A percentile compares a stretch with the other conserved stretches of the same genome.
phyloP scores from a whole-genome alignment of 2,329 filamentous ascomycete genomes.

The Penicillium sp. region DNA sequence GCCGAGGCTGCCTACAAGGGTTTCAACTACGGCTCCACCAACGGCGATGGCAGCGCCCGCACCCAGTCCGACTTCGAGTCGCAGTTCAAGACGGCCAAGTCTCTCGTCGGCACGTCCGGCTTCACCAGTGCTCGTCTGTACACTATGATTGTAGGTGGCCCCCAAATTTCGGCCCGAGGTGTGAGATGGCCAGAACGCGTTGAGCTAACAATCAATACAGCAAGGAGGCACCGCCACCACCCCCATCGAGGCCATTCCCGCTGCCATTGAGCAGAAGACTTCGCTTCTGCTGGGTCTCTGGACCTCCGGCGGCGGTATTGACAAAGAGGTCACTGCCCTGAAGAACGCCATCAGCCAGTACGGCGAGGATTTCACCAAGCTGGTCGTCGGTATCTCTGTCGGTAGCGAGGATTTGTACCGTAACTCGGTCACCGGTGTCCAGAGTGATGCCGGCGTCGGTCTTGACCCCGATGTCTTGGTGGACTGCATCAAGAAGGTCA shows the following conservation, averaged over 20 bases:
- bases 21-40: conserved; percentile 49
- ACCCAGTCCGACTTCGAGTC: conserved; percentile 39
- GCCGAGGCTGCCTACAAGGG: conserved; percentile 42
- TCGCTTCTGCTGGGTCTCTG: conserved; percentile 78
- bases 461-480: conserved; percentile 61
- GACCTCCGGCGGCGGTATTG: conserved; percentile 69
- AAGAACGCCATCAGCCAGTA: conserved; percentile 66
- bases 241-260: conserved; percentile 71
- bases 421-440: conserved; percentile 66
- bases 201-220: too few species aligned
- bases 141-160: conserved; percentile 68
- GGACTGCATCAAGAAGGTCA: conserved; percentile 68
- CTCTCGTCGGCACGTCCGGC: conserved; percentile 38
- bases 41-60: conserved; percentile 6
- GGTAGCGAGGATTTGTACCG: conserved; percentile 87
- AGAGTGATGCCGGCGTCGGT: conserved; percentile 62
- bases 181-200: too few species aligned
- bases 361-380: conserved; percentile 56
- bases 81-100: conserved; percentile 48
- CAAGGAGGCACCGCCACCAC: conserved; percentile 58
- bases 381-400: conserved; percentile 76
- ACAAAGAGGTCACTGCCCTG: conserved; percentile 72
- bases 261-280: conserved; percentile 77
- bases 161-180: too few species aligned
- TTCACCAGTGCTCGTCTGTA: conserved; percentile 54